phyloP scores from a whole-genome alignment of 208 protist genomes.

The Wallacemonas sp. region DNA sequence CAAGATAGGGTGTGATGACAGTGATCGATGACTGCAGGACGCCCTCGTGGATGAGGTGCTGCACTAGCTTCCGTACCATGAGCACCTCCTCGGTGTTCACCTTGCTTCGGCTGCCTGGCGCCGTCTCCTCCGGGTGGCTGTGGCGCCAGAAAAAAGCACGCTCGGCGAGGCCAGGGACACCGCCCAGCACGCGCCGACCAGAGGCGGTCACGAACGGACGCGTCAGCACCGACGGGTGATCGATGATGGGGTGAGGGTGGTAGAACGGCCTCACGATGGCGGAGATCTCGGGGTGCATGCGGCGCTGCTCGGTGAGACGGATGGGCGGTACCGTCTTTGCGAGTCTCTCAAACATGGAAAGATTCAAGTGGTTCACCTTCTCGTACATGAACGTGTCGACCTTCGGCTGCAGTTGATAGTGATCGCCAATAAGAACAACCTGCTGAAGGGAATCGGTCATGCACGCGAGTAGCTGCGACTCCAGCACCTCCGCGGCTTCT shows the following conservation, averaged over 20 bases:
- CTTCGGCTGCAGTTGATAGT: slow-evolving; percentile 92
- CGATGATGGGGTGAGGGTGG: slow-evolving; percentile 51
- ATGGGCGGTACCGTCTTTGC: slow-evolving; percentile 46
- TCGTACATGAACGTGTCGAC: slow-evolving; percentile 90
- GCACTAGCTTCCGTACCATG: slow-evolving; percentile 74
- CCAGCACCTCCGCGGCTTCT: slow-evolving; percentile 93
- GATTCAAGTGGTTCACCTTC: slow-evolving; percentile 81
- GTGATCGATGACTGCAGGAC: slow-evolving; percentile 90
- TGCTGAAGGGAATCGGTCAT: slow-evolving; percentile 91
- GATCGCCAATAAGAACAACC: slow-evolving; percentile 91
- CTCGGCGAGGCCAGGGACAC: slow-evolving; percentile 64
- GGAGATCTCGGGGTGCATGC: slow-evolving; percentile 88
- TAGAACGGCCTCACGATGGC: slow-evolving; percentile 88
- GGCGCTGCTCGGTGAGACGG: slow-evolving; percentile 86
- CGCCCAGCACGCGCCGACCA: slow-evolving; percentile 24
- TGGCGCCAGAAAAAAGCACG: slow-evolving; percentile 91
- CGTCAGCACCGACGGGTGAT: slow-evolving; percentile 47
- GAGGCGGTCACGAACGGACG: slow-evolving; percentile 51
- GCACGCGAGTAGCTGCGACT: slow-evolving; percentile 90
- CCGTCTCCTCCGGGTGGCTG: slow-evolving; percentile 76
- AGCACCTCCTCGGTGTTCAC: slow-evolving; percentile 81
- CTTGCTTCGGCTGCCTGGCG: slow-evolving; percentile 79
- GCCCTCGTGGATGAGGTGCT: slow-evolving; percentile 77
- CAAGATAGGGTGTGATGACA: slow-evolving; percentile 94
- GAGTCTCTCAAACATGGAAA: slow-evolving; percentile 91